Evolutionary conservation across 2,329 filamentous ascomycete genomes (phyloP), one percentile per base, ranked within the genome.

Genomic region (Sporothrix sp.): DNA sequence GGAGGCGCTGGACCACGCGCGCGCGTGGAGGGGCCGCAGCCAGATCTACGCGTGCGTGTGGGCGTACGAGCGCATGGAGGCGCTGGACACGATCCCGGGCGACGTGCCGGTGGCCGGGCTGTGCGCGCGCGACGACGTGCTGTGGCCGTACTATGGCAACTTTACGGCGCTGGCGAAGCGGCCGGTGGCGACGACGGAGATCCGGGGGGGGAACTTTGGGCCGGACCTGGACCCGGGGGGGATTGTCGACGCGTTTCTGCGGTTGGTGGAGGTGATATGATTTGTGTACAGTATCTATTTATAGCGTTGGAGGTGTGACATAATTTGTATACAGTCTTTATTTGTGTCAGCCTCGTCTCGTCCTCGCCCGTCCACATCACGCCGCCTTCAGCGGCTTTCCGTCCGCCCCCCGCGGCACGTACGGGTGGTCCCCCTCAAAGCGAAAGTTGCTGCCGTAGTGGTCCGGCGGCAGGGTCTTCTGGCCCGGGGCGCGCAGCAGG

Each of bases 391-490:
- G 4, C n/a, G 32, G 28, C 21, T 27, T 37, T 3, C 18, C 32
- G 2, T 37, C 21, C n/a, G 28, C 28, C 14, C 25, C 43, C 32
- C 16, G 32, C 2, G 27, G 20, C 21, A 36, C 28, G 13, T 46
- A 46, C 43, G 43, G 43, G n/a, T n/a, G n/a, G 44, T 47, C 32
- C 44, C 44, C 44, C 44, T n/a, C n/a, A n/a, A n/a, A 48, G 27
- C 30, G 39, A 20, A 49, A 49, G 4, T 16, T 40, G 13, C 23
- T 21, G 13, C 46, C 46, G 21, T 49, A 49, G 37, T 49, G 46
- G 37, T 49, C 46, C 23, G 16, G 7, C 13, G 36, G 46, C 46
- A 49, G 46, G 11, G 45, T 48, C 35, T 48, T 39, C 13, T n/a
- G n/a, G n/a, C 9, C 9, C n/a, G n/a, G n/a, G n/a, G n/a, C n/a